These are phyloP conservation scores for Colletotrichum cereale DNA, from an alignment of 2,329 filamentous ascomycete genomes.

Conservation along the genomic window DNA sequence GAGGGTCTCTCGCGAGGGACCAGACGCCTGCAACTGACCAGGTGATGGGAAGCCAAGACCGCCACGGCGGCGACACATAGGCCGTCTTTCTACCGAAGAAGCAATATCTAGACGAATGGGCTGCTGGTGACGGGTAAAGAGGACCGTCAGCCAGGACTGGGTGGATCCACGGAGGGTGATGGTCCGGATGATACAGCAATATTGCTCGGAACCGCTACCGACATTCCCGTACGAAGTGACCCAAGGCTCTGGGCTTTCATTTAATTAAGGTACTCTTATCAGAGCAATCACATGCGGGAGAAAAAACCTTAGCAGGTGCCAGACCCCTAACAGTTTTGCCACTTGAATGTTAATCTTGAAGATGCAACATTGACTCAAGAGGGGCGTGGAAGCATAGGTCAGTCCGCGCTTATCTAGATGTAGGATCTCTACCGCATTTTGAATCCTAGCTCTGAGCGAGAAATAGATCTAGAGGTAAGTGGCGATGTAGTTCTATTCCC, in stretches of 20 bases:
- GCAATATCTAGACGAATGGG: constrained; percentile 19
- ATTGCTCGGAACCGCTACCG: constrained; percentile 21
- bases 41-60: constrained; percentile 34
- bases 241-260: constrained; percentile 35
- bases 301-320: too few species aligned
- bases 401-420: not conserved
- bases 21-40: constrained; percentile 2
- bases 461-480: not conserved
- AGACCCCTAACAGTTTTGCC: not conserved
- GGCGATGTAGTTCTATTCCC: not conserved
- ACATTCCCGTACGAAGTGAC: constrained; percentile 25
- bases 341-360: not conserved
- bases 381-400: not conserved
- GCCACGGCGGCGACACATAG: constrained; percentile 26
- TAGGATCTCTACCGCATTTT: not conserved
- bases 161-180: constrained; percentile 34
- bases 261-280: not conserved
- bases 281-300: not conserved
- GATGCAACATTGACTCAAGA: not conserved
- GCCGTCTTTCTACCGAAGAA: constrained; percentile 5
- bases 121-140: not conserved
- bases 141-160: not conserved
- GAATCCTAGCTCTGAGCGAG: too few species aligned
- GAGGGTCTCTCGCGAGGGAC: constrained; percentile 4
- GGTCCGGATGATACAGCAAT: constrained; percentile 29